A percentile compares a stretch with the other conserved stretches of the same genome.
Conservation (phyloP, 1,284 basidiomycete species). For the Baeospora myosura region DNA sequence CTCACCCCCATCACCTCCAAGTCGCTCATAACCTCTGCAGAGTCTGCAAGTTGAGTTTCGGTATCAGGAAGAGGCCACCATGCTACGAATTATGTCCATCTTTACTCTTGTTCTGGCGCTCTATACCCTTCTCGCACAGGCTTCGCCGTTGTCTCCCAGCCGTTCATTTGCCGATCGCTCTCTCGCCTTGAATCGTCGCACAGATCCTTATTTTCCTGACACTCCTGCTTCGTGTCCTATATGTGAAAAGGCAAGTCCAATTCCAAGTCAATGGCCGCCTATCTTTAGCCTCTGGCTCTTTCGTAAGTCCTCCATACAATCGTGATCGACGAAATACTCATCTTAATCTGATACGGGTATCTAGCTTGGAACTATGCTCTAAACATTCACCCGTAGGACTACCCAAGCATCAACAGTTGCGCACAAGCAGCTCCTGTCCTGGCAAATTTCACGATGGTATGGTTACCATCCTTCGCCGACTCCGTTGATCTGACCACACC, state of each 20-base stretch:
- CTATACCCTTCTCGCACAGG: background rate
- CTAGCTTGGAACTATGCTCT: background rate
- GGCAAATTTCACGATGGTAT: conserved; percentile 49
- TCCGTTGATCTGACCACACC: conserved; percentile 4
- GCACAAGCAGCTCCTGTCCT: conserved; percentile 50
- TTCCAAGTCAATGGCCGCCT: background rate
- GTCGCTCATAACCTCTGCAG: conserved; percentile 1
- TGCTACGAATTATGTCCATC: background rate
- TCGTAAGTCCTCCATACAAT: background rate
- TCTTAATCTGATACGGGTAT: background rate
- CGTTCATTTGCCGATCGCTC: background rate
- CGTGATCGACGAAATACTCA: background rate
- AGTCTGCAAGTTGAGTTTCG: no score
- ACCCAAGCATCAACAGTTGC: conserved; percentile 46
- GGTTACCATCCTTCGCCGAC: conserved; percentile 11
- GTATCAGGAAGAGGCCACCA: background rate
- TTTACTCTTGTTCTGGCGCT: background rate
- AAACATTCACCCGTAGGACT: conserved; percentile 28
- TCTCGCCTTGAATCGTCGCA: background rate
- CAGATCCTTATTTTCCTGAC: conserved; percentile 12
- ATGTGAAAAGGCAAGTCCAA: conserved; percentile 9
- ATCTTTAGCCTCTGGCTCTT: background rate
- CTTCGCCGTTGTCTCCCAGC: background rate
- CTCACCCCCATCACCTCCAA: no score
- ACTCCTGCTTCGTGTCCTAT: conserved; percentile 14